phyloP scores from a whole-genome alignment of 2,329 filamentous ascomycete genomes.

The Dactylella cylindrospora region DNA sequence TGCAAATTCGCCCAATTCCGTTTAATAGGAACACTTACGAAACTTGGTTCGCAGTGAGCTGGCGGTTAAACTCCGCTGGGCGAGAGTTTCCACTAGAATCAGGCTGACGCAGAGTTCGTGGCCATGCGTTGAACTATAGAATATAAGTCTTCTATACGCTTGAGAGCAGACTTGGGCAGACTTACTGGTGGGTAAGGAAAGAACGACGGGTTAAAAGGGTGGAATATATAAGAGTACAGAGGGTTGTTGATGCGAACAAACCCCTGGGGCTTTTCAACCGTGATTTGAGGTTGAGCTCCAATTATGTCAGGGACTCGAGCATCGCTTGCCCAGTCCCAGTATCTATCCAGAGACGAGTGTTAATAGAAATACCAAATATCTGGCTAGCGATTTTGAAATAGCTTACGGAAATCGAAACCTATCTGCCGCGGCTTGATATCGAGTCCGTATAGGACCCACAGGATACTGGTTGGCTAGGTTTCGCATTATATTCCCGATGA shows the following conservation, averaged over 20 bases:
- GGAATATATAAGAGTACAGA: conserved; percentile 23
- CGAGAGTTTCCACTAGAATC: conserved; percentile 19
- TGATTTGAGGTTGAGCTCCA: conserved; percentile 6
- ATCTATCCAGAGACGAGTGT: conserved; percentile 16
- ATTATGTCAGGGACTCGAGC: conserved; percentile 21
- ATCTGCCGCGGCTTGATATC: conserved; percentile 33
- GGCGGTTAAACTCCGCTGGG: conserved; percentile 19
- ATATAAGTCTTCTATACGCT: too few relatives aligned
- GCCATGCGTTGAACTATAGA: conserved; percentile 23
- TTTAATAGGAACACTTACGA: conserved; percentile 6
- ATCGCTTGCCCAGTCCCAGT: conserved; percentile 42
- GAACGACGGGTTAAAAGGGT: conserved; percentile 19
- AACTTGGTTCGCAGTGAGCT: conserved; percentile 31
- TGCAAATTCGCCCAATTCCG: background rate
- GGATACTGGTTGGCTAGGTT: conserved; percentile 28
- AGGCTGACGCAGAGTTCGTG: conserved; percentile 25
- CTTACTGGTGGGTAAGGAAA: conserved; percentile 33
- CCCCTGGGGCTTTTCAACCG: conserved; percentile 35
- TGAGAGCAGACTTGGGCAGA: too few relatives aligned
- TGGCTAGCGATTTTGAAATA: background rate
- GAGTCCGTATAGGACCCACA: background rate
- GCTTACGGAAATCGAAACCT: conserved; percentile 39
- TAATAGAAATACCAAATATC: background rate
- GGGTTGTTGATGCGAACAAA: conserved; percentile 35
- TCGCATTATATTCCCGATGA: conserved; percentile 32